Conservation (phyloP, 176 grass and related monocot species). For the Hordeum marinum region DNA sequence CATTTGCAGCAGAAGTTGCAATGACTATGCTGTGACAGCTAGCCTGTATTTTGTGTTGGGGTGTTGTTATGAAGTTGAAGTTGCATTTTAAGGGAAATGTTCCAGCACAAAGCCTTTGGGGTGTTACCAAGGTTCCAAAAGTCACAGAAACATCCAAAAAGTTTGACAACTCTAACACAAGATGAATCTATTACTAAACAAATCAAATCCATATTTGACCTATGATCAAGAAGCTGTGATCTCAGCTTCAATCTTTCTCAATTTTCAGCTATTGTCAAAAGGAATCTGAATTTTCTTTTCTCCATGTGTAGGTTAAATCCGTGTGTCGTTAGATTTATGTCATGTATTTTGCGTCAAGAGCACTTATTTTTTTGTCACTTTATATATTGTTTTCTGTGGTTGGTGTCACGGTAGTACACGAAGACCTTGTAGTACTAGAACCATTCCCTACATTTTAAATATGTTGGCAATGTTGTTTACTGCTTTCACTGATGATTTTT, state of each 20-base stretch:
- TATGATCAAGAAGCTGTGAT: not conserved
- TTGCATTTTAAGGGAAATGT: not conserved
- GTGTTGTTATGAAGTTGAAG: not conserved
- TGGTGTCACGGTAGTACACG: not conserved
- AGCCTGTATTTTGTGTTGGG: not conserved
- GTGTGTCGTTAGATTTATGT: not conserved
- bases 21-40: not conserved
- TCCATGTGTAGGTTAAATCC: not conserved
- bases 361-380: not conserved
- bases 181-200: not conserved
- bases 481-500: not conserved
- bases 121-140: not conserved
- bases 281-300: not conserved
- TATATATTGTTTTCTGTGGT: not conserved
- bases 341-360: not conserved
- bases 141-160: not conserved
- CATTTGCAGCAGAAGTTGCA: conserved; percentile 6
- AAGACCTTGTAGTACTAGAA: not conserved
- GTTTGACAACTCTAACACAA: not conserved
- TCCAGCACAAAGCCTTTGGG: not conserved
- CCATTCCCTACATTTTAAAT: not conserved
- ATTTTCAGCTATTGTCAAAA: not conserved
- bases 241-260: not conserved
- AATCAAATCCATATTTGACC: not conserved
- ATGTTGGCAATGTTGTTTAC: not conserved